Percentiles rank a stretch among this genome's conserved stretches.
These are phyloP conservation scores for Camellia oleifera DNA, from an alignment of 179 eudicot genomes.

Conservation along the genomic window DNA sequence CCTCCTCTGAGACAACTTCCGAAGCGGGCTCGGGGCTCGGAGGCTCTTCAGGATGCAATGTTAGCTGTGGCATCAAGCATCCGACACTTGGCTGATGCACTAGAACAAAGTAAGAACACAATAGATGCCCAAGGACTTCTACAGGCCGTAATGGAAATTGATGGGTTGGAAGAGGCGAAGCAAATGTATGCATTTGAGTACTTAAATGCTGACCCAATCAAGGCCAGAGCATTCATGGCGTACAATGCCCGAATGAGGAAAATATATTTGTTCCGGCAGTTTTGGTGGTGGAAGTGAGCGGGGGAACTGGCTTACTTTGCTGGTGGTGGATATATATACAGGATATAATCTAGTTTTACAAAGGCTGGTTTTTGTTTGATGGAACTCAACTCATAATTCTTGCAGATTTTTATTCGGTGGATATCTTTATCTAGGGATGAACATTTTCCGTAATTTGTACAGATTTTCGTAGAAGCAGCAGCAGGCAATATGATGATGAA, in stretches of 20 bases:
- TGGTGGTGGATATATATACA: not conserved
- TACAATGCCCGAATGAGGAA: constrained; percentile 18
- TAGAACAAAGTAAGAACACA: constrained; percentile 15
- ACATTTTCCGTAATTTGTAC: too few relatives aligned
- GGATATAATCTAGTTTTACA: not conserved
- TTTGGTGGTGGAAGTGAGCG: constrained; percentile 20
- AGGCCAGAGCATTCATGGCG: constrained; percentile 20
- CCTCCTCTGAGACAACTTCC: constrained; percentile 15
- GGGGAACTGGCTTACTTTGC: not conserved
- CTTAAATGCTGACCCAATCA: constrained; percentile 19
- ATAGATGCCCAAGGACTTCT: constrained; percentile 14
- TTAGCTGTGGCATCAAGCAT: constrained; percentile 20
- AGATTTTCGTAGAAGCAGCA: too few relatives aligned
- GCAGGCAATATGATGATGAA: too few relatives aligned
- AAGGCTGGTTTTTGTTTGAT: too few relatives aligned
- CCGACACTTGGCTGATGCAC: constrained; percentile 20
- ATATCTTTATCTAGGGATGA: too few relatives aligned
- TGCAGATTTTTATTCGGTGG: too few relatives aligned
- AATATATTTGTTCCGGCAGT: constrained; percentile 17
- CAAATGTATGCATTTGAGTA: constrained; percentile 22
- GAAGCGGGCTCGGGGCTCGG: constrained; percentile 15
- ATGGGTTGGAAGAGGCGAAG: constrained; percentile 19
- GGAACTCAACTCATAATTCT: too few relatives aligned
- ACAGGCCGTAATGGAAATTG: constrained; percentile 17
- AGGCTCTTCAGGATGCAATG: constrained; percentile 18